phyloP scores from a whole-genome alignment of 495 filamentous ascomycete genomes.

The Neurospora sp. region DNA sequence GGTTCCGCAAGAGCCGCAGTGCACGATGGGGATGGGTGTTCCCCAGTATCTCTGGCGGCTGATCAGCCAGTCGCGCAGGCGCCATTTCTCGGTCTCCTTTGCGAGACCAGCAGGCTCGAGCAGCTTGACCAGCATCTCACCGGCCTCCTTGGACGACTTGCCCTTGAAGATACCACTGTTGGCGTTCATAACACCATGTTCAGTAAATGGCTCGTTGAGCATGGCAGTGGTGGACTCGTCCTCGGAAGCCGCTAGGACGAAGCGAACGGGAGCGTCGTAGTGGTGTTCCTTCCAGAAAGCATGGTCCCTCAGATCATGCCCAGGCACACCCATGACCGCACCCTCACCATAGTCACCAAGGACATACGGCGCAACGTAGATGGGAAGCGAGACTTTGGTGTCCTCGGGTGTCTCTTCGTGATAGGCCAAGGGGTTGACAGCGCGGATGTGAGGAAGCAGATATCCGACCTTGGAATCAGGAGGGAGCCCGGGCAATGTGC shows the following conservation, averaged over 20 bases:
- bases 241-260: constrained; percentile 44
- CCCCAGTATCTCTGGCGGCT: constrained; percentile 89
- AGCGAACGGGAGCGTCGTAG: constrained; percentile 38
- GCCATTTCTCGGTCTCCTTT: constrained; percentile 56
- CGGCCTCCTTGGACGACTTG: constrained; percentile 51
- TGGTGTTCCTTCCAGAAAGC: constrained; percentile 68
- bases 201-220: constrained; percentile 41
- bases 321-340: constrained; percentile 87
- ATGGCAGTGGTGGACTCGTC: constrained; percentile 32
- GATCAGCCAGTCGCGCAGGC: constrained; percentile 77
- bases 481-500: constrained; percentile 49
- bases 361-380: constrained; percentile 82
- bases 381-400: constrained; percentile 48
- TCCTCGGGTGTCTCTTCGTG: constrained; percentile 39
- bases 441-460: constrained; percentile 48
- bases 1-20: constrained; percentile 66
- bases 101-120: constrained; percentile 47
- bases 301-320: constrained; percentile 68
- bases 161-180: constrained; percentile 51
- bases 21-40: constrained; percentile 79
- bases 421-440: constrained; percentile 55
- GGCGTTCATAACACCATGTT: constrained; percentile 55
- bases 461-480: constrained; percentile 70
- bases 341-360: constrained; percentile 79
- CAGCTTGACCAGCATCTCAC: constrained; percentile 47